Evolutionary conservation across 2,329 filamentous ascomycete species (phyloP), one percentile per base, ranked within the genome.

Genomic region (Stachybotrys echinatus): DNA sequence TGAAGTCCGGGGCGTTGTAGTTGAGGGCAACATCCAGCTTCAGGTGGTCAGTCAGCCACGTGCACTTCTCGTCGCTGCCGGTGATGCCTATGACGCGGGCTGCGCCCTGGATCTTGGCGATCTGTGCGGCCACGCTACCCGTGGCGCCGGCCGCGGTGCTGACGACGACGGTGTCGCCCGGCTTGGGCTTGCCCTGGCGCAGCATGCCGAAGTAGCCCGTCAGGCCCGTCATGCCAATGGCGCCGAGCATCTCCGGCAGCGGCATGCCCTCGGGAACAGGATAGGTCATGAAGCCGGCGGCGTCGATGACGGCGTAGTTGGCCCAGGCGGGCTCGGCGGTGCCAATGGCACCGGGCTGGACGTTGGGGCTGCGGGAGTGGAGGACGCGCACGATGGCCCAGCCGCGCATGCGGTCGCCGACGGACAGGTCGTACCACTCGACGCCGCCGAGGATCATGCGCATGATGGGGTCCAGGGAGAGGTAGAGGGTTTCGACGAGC

Each of bases 141-240:
- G 85, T 88, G 0, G 85, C 86, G 2, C 86, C 86, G 1, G 85
- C 85, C 3, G 86, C 85, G 6, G 84, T 85, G 19, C 79, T 84
- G 0, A 89, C 82, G 7, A 89, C 83, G 2, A 89, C 84, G 10
- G 85, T 83, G 48, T 89, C 84, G 2, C 84, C 84, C 3, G 74
- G 64, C 59, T 81, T 80, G 23, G 84, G 77, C 50, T 83, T 67
- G 0, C 80, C 85, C 37, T 88, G 74, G 37, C 84, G 76, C 27
- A 79, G 61, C 55, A 88, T 76, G 10, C 85, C 85, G 54, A 87
- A 86, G 63, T 87, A 88, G 1, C 85, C 85, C 0, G 85, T 88
- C 51, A 88, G 57, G 0, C 83, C 85, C 0, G 84, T 86, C 65
- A 80, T 68, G 4, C 85, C 85, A 22, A 76, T 66, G 27, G 77